Base-by-base conservation (phyloP, 805 yeast genomes). In the Sugiyamaella boreocaroliniensis region DNA sequence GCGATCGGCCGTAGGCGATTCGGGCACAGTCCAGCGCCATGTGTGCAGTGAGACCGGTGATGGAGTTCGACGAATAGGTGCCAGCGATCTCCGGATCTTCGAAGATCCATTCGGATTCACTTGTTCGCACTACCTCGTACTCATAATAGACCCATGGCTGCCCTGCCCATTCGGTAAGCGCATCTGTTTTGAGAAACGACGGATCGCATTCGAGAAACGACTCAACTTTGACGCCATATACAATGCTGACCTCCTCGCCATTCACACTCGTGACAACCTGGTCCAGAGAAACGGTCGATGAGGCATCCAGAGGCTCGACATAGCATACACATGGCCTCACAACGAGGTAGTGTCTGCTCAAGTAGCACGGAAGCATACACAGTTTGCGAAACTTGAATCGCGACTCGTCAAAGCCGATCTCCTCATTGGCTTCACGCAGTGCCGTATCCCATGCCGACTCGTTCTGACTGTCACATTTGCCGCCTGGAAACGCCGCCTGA, bases 401-500 rank as follows among this genome's bases (percentile, higher is more conserved):
- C 60, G 74, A 68, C 12, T 75, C 68, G 7, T 77, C 76, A 11
- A 87, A 67, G 0, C 95, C 95, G 50, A 86, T 85, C 64, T 87
- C 96, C 64, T 87, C 96, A 52, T 76, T 79, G 61, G 85, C 80
- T 68, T 87, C 96, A 40, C 96, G 69, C 58, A 92, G 72, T 0
- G 92, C 82, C 49, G 84, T 81, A 49, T 76, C 75, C 79, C 86
- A 84, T 10, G 55, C 41, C 8, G 41, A 44, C 26, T 60, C 63
- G 11, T 26, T 22, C 29, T 47, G 48, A 32, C 34, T 65, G 65
- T 87, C 95, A 8, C 89, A 84, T 62, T 82, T 83, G 5, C 96
- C 96, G 2, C 96, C 96, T 12, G 96, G 96, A 10, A 87, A 72
- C 2, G 93, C 83, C 11, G 86, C 81, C 67, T 88, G 93, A 2